These are phyloP conservation scores for Betula pendula DNA, from an alignment of 306 rosid genomes.

Conservation along the genomic window DNA sequence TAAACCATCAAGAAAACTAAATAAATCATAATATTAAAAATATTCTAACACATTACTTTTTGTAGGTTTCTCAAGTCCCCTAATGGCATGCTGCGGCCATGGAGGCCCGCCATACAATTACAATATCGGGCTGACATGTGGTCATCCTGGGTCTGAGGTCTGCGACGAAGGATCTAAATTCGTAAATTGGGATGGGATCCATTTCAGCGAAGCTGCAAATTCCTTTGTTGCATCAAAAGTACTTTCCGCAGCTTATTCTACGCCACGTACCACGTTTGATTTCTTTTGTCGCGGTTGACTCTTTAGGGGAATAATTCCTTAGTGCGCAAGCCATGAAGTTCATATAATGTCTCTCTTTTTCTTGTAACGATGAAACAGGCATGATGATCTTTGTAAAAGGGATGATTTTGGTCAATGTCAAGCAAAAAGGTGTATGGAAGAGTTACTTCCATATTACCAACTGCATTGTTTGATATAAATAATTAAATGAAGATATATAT, in stretches of 20 bases:
- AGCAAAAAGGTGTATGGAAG: not conserved
- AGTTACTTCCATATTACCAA: not conserved
- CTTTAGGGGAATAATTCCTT: not conserved
- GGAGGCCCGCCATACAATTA: slow-evolving; percentile 97
- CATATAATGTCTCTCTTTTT: not conserved
- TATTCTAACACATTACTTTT: not conserved
- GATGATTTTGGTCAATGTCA: not conserved
- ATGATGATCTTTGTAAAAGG: not conserved
- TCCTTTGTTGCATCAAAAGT: slow-evolving; percentile 55
- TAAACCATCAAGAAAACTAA: too few species aligned
- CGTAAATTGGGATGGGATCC: slow-evolving; percentile 87
- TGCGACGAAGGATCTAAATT: slow-evolving; percentile 57
- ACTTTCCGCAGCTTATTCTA: slow-evolving; percentile 63
- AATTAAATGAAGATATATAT: too few species aligned
- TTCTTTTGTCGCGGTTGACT: slow-evolving; percentile 61
- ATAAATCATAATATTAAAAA: not conserved
- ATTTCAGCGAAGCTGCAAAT: slow-evolving; percentile 79
- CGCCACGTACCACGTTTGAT: slow-evolving; percentile 62
- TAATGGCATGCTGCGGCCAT: slow-evolving; percentile 83
- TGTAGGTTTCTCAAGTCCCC: slow-evolving; percentile 71
- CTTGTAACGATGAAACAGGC: not conserved
- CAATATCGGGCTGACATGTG: slow-evolving; percentile 62
- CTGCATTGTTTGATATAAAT: too few species aligned
- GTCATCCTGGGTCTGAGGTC: slow-evolving; percentile 69
- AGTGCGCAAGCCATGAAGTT: not conserved